phyloP scores from a whole-genome alignment of 2,329 filamentous ascomycete genomes.

The Rhynchosporium secalis region DNA sequence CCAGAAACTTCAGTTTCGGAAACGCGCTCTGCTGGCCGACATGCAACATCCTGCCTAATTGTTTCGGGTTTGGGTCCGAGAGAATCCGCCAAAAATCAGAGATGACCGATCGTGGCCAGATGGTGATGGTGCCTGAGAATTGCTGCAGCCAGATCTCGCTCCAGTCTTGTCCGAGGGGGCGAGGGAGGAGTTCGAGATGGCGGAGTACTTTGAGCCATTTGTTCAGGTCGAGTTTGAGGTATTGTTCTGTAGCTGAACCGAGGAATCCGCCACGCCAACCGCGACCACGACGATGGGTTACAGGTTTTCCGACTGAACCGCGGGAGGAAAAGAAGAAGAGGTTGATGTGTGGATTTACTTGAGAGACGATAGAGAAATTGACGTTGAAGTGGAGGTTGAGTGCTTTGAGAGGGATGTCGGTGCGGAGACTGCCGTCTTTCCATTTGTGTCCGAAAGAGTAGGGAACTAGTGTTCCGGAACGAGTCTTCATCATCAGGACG shows the following conservation, averaged over 20 bases:
- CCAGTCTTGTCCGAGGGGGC: constrained; percentile 93
- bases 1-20: constrained; percentile 87
- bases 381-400: constrained; percentile 98
- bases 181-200: constrained; percentile 86
- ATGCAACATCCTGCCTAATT: constrained; percentile 85
- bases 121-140: constrained; percentile 91
- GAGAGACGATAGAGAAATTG: constrained; percentile 86
- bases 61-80: constrained; percentile 72
- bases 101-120: constrained; percentile 82
- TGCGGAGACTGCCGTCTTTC: constrained; percentile 94
- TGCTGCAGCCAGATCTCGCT: constrained; percentile 93
- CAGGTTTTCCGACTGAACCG: constrained; percentile 86
- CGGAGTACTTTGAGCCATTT: constrained; percentile 97
- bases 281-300: constrained; percentile 88
- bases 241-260: constrained; percentile 88
- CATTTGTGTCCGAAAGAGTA: constrained; percentile 99
- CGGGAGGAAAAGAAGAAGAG: constrained; percentile 98
- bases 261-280: constrained; percentile 97
- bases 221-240: constrained; percentile 91
- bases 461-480: constrained; percentile 73
- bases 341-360: constrained; percentile 97
- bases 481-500: constrained; percentile 87
- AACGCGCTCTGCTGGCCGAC: constrained; percentile 88
- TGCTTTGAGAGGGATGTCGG: constrained; percentile 91
- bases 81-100: constrained; percentile 87